Base-by-base conservation (phyloP, 257 asterid genomes). In the Mitragyna speciosa region DNA sequence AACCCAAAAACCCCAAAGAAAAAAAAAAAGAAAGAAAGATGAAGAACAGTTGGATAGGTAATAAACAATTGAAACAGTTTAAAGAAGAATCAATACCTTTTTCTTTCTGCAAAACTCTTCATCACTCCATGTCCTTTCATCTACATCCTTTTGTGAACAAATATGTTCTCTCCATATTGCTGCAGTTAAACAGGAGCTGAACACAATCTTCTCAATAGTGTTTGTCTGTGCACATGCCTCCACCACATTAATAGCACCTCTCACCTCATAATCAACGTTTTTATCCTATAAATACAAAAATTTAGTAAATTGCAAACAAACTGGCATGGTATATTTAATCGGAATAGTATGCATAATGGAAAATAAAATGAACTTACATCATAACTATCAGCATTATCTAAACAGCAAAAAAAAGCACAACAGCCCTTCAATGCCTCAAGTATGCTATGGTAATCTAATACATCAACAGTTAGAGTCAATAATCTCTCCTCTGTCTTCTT, bases 81-180 rank as follows among this genome's bases (percentile, higher is more conserved):
- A 15, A 41, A 69, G 43, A 22, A 76, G 45, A 31, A 73, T 47
- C 5, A 6, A 26, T 59, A 87, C 90, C 87, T 87, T 85, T n/a
- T 43, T 77, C 73, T 85, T 76, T 11, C 66, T 76, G 83, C 90
- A 87, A 47, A 76, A 85, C 47, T 83, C 87, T 28, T 77, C 73
- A 83, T 85, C 88, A 65, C 88, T 87, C 90, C 90, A 87, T 16
- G 85, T 81, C 30, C 83, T 81, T 78, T 87, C 90, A 59, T 87
- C 88, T 47, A 87, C 87, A 77, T 83, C 87, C 67, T 83, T 79
- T 73, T 85, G 82, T 11, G 83, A 76, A 72, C 70, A 76, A 63
- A 85, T 81, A 33, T 79, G 85, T 47, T 81, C 88, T 61, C 77
- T 77, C 90, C 90, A 87, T 16, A 87, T 84, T 11, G 90, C 86